These are phyloP conservation scores for Leishmania gerbilli DNA, from an alignment of 208 protist species.

Conservation along the genomic window DNA sequence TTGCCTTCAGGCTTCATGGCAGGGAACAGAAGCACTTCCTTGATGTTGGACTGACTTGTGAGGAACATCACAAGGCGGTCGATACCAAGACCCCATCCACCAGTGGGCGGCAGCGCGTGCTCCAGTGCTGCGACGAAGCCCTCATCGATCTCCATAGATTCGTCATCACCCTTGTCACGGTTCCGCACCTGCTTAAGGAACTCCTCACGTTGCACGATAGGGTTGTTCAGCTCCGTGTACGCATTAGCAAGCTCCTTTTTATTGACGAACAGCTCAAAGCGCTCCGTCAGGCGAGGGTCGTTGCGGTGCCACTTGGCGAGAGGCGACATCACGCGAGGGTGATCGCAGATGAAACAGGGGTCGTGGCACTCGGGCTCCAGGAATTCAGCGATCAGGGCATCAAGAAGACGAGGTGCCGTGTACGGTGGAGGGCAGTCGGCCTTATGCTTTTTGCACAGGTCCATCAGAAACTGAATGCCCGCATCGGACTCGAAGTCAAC, in stretches of 20 bases:
- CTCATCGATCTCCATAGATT: conserved; percentile 98
- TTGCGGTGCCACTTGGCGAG: conserved; percentile 99
- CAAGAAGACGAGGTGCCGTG: conserved; percentile 97
- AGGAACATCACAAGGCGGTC: conserved; percentile 99
- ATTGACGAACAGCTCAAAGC: conserved; percentile 99
- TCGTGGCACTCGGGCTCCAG: conserved; percentile 97
- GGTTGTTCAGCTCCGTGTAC: conserved; percentile 99
- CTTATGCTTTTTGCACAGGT: conserved; percentile 91
- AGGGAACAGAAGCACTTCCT: conserved; percentile 95
- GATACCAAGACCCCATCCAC: conserved; percentile 99
- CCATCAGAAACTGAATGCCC: conserved; percentile 85
- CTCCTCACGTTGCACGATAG: conserved; percentile 97
- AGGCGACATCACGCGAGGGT: conserved; percentile 99
- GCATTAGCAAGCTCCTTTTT: conserved; percentile 98
- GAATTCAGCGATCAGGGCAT: conserved; percentile 97
- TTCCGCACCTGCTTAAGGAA: conserved; percentile 97
- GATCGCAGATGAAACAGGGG: conserved; percentile 99
- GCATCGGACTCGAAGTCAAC: conserved; percentile 79
- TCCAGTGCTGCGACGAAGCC: conserved; percentile 97
- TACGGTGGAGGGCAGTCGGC: conserved; percentile 94
- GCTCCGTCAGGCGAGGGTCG: conserved; percentile 95
- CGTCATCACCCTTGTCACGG: conserved; percentile 97
- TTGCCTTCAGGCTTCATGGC: conserved; percentile 91
- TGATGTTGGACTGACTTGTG: conserved; percentile 99
- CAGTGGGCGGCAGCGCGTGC: conserved; percentile 99